A percentile compares a stretch with the other conserved stretches of the same genome.
Conservation (phyloP, 257 asterid species). For the Nicotiana benthamiana region DNA sequence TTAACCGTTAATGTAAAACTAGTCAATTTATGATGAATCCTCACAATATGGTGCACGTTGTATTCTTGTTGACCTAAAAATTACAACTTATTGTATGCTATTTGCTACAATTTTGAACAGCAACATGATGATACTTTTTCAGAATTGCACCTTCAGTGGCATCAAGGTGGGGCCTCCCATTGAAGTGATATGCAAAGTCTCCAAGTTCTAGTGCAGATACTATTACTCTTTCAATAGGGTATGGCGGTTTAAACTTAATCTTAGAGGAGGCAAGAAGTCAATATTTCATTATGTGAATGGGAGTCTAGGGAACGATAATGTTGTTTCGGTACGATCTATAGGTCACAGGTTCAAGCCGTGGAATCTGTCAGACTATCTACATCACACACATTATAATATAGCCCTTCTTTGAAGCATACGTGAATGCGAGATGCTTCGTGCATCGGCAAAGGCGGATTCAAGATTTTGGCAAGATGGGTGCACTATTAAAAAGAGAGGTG, state of each 20-base stretch:
- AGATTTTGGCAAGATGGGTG: too few relatives aligned
- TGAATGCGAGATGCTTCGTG: too few relatives aligned
- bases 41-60: neutral
- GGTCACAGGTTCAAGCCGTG: too few relatives aligned
- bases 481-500: too few relatives aligned
- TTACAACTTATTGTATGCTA: neutral
- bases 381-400: too few relatives aligned
- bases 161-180: constrained; percentile 34
- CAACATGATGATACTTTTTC: constrained; percentile 14
- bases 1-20: neutral
- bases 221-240: constrained; percentile 11
- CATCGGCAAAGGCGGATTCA: too few relatives aligned
- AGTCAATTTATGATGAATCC: neutral
- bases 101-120: constrained; percentile 16
- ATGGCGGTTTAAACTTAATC: neutral
- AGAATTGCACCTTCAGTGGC: constrained; percentile 24
- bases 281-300: too few relatives aligned
- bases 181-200: constrained; percentile 8
- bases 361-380: too few relatives aligned
- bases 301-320: too few relatives aligned
- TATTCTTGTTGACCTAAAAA: neutral
- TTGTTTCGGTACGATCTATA: too few relatives aligned
- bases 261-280: too few relatives aligned
- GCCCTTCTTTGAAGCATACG: too few relatives aligned
- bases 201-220: constrained; percentile 27